Conservation (phyloP, 352 stramenopile species). For the Plasmopara viticola region DNA sequence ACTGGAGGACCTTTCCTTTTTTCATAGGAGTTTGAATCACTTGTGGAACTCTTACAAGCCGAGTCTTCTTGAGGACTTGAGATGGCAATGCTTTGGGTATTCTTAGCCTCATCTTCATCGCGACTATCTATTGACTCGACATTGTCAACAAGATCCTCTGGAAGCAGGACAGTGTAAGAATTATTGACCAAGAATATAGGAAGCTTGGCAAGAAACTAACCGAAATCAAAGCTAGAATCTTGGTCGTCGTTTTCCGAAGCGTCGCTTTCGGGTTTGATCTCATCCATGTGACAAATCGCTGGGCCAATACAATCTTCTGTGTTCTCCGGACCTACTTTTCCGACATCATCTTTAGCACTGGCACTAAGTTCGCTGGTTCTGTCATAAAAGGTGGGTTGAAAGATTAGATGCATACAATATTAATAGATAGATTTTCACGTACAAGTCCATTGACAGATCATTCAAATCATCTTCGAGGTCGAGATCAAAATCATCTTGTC, state of each 20-base stretch:
- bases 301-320: neutral
- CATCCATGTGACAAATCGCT: neutral
- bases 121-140: slow-evolving; percentile 12
- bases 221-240: slow-evolving; percentile 46
- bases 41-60: neutral
- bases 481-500: slow-evolving; percentile 7
- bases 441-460: slow-evolving; percentile 64
- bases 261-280: slow-evolving; percentile 4
- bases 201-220: slow-evolving; percentile 16
- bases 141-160: slow-evolving; percentile 38
- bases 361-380: slow-evolving; percentile 32
- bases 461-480: slow-evolving; percentile 16
- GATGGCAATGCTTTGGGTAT: neutral
- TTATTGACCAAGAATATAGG: slow-evolving; percentile 2
- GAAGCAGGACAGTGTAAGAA: neutral
- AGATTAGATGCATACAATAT: slow-evolving; percentile 9
- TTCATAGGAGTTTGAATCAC: too few species aligned
- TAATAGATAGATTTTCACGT: slow-evolving; percentile 5
- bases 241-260: slow-evolving; percentile 2
- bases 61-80: neutral
- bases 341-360: slow-evolving; percentile 2
- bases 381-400: slow-evolving; percentile 5
- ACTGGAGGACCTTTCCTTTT: neutral
- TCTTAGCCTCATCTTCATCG: slow-evolving; percentile 9
- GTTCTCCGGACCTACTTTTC: slow-evolving; percentile 1